A percentile compares a stretch with the other conserved stretches of the same genome.
phyloP scores from a whole-genome alignment of 306 rosid genomes.

The Vachellia pachyceras region DNA sequence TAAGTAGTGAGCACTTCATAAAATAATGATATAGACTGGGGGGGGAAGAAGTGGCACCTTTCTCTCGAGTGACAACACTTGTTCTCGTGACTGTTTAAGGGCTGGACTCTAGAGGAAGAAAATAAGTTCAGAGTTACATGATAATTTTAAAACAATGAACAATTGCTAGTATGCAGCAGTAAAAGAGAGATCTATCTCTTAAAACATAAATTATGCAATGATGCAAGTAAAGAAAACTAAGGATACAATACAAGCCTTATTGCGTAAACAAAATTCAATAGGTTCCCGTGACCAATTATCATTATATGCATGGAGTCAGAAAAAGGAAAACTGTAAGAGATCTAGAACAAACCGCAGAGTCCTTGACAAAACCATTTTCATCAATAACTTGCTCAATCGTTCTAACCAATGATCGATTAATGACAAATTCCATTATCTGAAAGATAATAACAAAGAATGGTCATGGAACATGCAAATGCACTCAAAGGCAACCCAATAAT shows the following conservation, averaged over 20 bases:
- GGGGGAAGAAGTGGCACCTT: conserved; percentile 60
- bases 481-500: conserved; percentile 15
- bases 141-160: conserved; percentile 34
- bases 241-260: conserved; percentile 31
- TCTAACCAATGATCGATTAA: conserved; percentile 72
- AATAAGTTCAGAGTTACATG: conserved; percentile 28
- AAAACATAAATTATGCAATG: conserved; percentile 17
- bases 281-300: conserved; percentile 19
- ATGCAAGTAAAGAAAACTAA: conserved; percentile 20
- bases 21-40: conserved; percentile 1
- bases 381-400: conserved; percentile 75
- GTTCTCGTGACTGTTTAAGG: conserved; percentile 69
- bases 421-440: conserved; percentile 78
- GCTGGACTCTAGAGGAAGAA: conserved; percentile 64
- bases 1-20: conserved; percentile 13
- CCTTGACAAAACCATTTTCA: conserved; percentile 85
- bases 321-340: conserved; percentile 33
- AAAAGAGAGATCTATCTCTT: conserved; percentile 22
- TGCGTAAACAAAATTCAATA: conserved; percentile 29
- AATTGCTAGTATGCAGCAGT: conserved; percentile 28
- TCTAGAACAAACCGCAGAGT: conserved; percentile 84
- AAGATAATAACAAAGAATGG: conserved; percentile 26
- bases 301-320: conserved; percentile 5
- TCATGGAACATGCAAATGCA: conserved; percentile 26
- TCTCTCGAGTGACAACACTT: conserved; percentile 73